phyloP scores from a whole-genome alignment of 495 filamentous ascomycete species.

The Podospora pseudocomata region DNA sequence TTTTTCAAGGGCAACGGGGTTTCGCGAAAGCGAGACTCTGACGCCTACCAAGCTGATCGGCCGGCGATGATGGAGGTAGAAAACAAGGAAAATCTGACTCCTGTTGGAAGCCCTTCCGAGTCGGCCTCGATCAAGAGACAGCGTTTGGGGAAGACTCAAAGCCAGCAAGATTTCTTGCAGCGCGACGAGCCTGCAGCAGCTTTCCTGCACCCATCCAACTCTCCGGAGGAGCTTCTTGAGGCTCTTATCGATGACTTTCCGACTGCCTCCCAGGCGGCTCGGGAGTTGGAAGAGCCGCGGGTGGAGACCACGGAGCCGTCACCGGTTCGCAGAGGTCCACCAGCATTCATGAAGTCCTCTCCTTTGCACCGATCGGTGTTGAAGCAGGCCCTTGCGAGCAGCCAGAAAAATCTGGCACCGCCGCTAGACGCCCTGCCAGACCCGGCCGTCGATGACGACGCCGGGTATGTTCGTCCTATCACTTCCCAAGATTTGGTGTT shows the following conservation, averaged over 20 bases:
- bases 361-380: background rate
- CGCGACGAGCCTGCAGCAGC: background rate
- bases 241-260: background rate
- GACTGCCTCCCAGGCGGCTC: slow-evolving; percentile 2
- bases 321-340: background rate
- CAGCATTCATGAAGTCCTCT: background rate
- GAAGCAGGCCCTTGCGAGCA: background rate
- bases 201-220: background rate
- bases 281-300: background rate
- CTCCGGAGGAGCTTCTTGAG: background rate
- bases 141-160: background rate
- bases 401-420: background rate
- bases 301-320: background rate
- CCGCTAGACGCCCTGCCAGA: background rate
- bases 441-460: background rate
- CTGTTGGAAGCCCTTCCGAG: background rate
- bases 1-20: slow-evolving; percentile 37
- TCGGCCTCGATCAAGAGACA: slow-evolving; percentile 5
- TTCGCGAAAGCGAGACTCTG: slow-evolving; percentile 25
- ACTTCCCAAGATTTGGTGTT: background rate
- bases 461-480: background rate
- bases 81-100: slow-evolving; percentile 6
- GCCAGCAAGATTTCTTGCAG: background rate
- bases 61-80: slow-evolving; percentile 16
- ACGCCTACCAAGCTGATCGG: slow-evolving; percentile 4